phyloP scores from a whole-genome alignment of 2,329 filamentous ascomycete species.

The Cryoendolithus antarcticus region DNA sequence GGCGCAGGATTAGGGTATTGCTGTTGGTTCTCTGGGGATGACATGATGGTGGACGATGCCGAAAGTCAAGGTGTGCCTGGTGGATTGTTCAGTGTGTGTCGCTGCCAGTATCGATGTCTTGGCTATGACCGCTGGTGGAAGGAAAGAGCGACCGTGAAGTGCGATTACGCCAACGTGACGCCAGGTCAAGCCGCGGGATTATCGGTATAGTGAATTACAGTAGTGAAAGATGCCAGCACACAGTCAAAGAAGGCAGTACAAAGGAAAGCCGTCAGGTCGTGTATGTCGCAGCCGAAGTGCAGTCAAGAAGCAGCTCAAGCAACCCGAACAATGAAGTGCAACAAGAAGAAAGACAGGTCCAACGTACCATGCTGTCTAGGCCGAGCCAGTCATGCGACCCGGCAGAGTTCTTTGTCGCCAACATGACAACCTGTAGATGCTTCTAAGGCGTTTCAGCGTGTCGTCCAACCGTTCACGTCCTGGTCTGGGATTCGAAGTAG shows the following conservation, averaged over 20 bases:
- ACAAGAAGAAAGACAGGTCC: slow-evolving; percentile 14
- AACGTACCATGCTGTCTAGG: slow-evolving; percentile 19
- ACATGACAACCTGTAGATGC: too few species aligned
- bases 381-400: slow-evolving; percentile 22
- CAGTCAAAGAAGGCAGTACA: slow-evolving; percentile 4
- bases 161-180: slow-evolving; percentile 1
- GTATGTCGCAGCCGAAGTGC: slow-evolving; percentile 2
- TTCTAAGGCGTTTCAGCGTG: slow-evolving; percentile 29
- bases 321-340: slow-evolving; percentile 15
- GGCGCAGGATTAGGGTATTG: slow-evolving; percentile 42
- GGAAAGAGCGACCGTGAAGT: not conserved
- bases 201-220: slow-evolving; percentile 5
- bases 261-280: slow-evolving; percentile 13
- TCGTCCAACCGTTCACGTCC: slow-evolving; percentile 29
- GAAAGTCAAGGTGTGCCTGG: slow-evolving; percentile 19
- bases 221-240: slow-evolving; percentile 8
- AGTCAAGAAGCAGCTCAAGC: slow-evolving; percentile 1
- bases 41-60: slow-evolving; percentile 25
- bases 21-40: slow-evolving; percentile 41
- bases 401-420: slow-evolving; percentile 19
- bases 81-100: slow-evolving; percentile 2
- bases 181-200: slow-evolving; percentile 1
- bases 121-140: not conserved
- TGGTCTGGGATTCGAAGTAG: slow-evolving; percentile 8
- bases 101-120: not conserved